A percentile compares a stretch with the other conserved stretches of the same genome.
Evolutionary conservation across 2,329 filamentous ascomycete genomes (phyloP).

Genomic region (Diaporthe batatas): DNA sequence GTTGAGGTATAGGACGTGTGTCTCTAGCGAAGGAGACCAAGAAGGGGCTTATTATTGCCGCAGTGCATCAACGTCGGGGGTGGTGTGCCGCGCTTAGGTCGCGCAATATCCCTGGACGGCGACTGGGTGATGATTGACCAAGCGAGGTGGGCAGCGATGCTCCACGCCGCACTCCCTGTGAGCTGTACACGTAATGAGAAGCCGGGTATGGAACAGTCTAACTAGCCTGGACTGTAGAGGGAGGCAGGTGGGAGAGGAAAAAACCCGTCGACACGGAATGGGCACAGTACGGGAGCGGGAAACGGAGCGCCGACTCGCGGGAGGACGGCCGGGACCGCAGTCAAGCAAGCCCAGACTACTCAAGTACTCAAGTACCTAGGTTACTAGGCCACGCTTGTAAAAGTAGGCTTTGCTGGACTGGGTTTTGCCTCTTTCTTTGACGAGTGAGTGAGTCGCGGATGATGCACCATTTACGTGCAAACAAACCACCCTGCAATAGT

Average conservation of each 20-base stretch:
- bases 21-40: background rate
- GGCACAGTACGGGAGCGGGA: slow-evolving; percentile 17
- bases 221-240: background rate
- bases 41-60: background rate
- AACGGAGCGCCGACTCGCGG: slow-evolving; percentile 12
- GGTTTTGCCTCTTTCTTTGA: background rate
- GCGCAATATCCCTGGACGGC: slow-evolving; percentile 41
- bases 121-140: slow-evolving; percentile 36
- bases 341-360: background rate
- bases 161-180: slow-evolving; percentile 23
- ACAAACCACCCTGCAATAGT: slow-evolving; percentile 12
- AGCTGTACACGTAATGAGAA: slow-evolving; percentile 26
- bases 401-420: background rate
- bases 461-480: slow-evolving; percentile 8
- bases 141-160: slow-evolving; percentile 29
- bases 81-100: slow-evolving; percentile 31
- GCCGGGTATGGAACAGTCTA: slow-evolving; percentile 12
- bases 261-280: slow-evolving; percentile 8
- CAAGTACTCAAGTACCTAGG: too few relatives aligned
- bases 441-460: slow-evolving; percentile 1
- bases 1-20: background rate
- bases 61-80: slow-evolving; percentile 22
- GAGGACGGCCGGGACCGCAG: slow-evolving; percentile 10
- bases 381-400: background rate
- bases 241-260: slow-evolving; percentile 7